Conservation (phyloP, 2,329 filamentous ascomycete species). For the Epichloe scottii region DNA sequence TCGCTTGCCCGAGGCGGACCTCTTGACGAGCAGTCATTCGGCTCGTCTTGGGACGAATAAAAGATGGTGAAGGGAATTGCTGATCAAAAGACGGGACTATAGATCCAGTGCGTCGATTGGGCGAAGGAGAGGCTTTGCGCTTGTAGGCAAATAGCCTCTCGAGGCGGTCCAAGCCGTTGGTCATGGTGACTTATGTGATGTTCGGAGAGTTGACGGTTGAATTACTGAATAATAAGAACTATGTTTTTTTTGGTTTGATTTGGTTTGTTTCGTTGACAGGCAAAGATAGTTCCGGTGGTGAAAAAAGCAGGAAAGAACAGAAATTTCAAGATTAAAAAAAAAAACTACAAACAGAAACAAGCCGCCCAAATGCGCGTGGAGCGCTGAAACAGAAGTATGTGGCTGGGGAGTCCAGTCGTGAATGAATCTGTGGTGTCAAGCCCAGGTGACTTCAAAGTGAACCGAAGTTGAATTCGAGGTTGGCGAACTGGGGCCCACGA, state of each 20-base stretch:
- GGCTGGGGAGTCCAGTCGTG: conserved; percentile 4
- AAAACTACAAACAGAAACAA: too few species aligned
- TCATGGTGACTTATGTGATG: conserved; percentile 24
- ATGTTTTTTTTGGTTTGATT: background rate
- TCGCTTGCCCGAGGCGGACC: conserved; percentile 18
- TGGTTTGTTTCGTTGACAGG: background rate
- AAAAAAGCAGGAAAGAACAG: background rate
- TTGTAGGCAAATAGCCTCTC: conserved; percentile 40
- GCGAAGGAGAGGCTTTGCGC: conserved; percentile 20
- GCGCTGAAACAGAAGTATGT: background rate
- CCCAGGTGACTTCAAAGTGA: conserved; percentile 9
- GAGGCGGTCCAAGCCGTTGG: conserved; percentile 35
- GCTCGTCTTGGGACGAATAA: conserved; percentile 40
- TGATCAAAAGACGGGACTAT: conserved; percentile 16
- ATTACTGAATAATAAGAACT: background rate
- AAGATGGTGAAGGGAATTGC: conserved; percentile 39
- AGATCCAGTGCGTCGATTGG: conserved; percentile 13
- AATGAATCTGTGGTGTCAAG: conserved; percentile 1
- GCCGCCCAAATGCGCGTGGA: background rate
- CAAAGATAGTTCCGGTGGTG: background rate
- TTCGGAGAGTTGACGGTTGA: background rate
- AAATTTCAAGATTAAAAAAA: too few species aligned
- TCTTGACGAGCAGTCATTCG: conserved; percentile 47
- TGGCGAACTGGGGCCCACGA: conserved; percentile 3
- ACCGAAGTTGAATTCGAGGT: conserved; percentile 6